A percentile compares a stretch with the other conserved stretches of the same genome.
These are phyloP conservation scores for Monosporascus sp. DNA, from an alignment of 2,329 filamentous ascomycete genomes.

Conservation along the genomic window DNA sequence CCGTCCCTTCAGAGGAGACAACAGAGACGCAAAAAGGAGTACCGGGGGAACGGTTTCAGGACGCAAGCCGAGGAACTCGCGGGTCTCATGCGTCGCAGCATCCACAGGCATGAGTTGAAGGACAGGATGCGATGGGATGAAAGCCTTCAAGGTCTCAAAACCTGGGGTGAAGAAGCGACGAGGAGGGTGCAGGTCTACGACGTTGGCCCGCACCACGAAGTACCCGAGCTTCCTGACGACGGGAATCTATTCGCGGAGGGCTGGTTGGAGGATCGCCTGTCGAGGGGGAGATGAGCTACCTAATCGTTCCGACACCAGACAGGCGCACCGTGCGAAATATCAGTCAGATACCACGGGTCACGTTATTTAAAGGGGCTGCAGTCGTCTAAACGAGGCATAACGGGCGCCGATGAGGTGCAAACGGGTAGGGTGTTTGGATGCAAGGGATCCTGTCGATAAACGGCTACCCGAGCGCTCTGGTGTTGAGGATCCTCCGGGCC, in stretches of 20 bases:
- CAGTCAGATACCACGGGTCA: no score
- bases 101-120: conserved; percentile 41
- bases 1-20: conserved; percentile 11
- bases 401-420: no score
- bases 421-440: no score
- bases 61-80: conserved; percentile 44
- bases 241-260: conserved; percentile 11
- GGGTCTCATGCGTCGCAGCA: conserved; percentile 42
- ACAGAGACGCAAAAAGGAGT: conserved; percentile 13
- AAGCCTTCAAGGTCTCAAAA: conserved; percentile 23
- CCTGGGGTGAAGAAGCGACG: conserved; percentile 26
- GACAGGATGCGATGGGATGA: conserved; percentile 38
- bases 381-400: no score
- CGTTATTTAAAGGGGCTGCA: no score
- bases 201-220: conserved; percentile 27
- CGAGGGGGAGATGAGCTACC: not conserved
- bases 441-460: no score
- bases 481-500: no score
- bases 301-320: no score
- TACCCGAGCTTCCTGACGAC: conserved; percentile 5
- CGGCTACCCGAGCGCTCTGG: no score
- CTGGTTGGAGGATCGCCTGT: conserved; percentile 19
- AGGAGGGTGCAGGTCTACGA: conserved; percentile 34
- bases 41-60: conserved; percentile 37
- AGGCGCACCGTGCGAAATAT: no score